Percentiles rank a stretch among this genome's conserved stretches.
Evolutionary conservation across 352 stramenopile genomes (phyloP).

Genomic region (Phytopythium boreale): DNA sequence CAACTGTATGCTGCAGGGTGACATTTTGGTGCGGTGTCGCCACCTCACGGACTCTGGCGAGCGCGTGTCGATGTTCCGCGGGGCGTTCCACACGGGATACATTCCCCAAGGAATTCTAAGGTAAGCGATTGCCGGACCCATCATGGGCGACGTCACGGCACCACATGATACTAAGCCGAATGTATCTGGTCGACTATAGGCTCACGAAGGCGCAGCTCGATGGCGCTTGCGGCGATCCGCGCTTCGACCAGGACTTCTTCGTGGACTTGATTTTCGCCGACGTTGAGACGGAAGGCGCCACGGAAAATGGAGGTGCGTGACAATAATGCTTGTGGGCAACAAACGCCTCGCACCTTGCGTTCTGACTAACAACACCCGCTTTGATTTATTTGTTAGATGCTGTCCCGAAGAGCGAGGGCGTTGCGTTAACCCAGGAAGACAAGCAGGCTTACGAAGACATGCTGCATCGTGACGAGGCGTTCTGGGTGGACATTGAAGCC

Average conservation of each 20-base stretch:
- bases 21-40: constrained; percentile 95
- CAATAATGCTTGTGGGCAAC: neutral
- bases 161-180: neutral
- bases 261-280: constrained; percentile 96
- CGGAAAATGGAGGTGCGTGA: constrained; percentile 9
- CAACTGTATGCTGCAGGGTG: constrained; percentile 95
- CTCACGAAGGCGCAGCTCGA: constrained; percentile 97
- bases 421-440: constrained; percentile 77
- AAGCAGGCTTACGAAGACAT: constrained; percentile 86
- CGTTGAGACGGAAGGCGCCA: constrained; percentile 71
- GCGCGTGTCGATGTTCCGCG: constrained; percentile 96
- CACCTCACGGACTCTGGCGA: constrained; percentile 90
- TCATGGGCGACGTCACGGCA: neutral
- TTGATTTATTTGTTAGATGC: neutral
- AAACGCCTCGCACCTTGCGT: neutral
- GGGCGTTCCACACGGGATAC: constrained; percentile 98
- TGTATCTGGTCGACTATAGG: constrained; percentile 19
- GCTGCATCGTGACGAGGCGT: constrained; percentile 82
- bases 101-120: constrained; percentile 94
- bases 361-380: neutral
- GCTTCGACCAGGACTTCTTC: constrained; percentile 96
- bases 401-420: constrained; percentile 58
- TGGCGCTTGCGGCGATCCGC: constrained; percentile 91
- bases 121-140: constrained; percentile 21
- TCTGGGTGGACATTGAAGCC: constrained; percentile 85